These are phyloP conservation scores for Saururus chinensis DNA, from an alignment of 164 flowering plant genomes.

Conservation along the genomic window DNA sequence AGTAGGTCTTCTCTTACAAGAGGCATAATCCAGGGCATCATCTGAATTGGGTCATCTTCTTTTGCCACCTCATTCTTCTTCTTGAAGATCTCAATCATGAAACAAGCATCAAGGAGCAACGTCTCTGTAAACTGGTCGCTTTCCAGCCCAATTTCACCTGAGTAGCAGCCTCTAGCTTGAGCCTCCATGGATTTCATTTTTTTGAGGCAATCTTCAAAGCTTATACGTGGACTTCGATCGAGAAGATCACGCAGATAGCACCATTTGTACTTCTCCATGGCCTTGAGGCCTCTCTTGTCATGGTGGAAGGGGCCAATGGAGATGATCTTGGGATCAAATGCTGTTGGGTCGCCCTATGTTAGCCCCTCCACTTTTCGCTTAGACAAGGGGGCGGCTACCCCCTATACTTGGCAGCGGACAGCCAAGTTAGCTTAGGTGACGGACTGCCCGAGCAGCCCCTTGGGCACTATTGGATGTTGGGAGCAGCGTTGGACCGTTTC, in stretches of 20 bases:
- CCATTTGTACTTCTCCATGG: no score
- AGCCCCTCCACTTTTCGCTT: no score
- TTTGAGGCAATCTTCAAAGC: no score
- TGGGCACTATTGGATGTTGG: no score
- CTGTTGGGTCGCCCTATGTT: background rate
- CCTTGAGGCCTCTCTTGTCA: no score
- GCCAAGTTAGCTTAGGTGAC: no score
- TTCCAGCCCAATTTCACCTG: background rate
- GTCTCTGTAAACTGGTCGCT: background rate
- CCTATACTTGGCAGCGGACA: no score
- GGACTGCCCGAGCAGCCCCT: no score
- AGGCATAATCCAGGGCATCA: background rate
- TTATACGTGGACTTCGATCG: no score
- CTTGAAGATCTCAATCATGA: background rate
- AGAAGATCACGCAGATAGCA: no score
- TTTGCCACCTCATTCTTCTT: background rate
- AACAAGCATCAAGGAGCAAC: background rate
- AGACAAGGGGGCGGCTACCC: no score
- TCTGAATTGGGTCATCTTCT: background rate
- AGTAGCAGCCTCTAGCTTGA: background rate
- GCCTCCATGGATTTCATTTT: background rate
- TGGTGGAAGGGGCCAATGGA: background rate
- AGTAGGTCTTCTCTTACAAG: background rate
- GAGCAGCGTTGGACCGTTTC: no score
- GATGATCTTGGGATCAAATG: background rate